Evolutionary conservation across 1,284 basidiomycete genomes (phyloP).

Genomic region (Boletus semigastroideus): DNA sequence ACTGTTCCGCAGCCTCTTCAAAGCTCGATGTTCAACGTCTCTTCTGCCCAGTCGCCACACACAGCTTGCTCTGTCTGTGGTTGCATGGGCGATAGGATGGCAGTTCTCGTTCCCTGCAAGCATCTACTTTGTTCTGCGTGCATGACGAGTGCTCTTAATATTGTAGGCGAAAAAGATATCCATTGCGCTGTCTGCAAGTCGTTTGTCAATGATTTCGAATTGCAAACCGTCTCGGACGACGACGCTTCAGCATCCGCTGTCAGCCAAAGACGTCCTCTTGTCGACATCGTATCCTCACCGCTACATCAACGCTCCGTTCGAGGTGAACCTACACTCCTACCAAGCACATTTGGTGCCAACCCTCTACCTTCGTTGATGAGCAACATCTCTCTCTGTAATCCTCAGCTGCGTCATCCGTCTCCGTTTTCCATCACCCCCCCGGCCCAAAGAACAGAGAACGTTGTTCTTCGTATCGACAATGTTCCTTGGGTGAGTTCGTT

Average conservation of each 20-base stretch:
- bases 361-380: slow-evolving; percentile 30
- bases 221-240: slow-evolving; percentile 35
- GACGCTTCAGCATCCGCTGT: slow-evolving; percentile 17
- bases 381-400: slow-evolving; percentile 18
- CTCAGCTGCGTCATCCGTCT: slow-evolving; percentile 13
- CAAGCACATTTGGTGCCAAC: slow-evolving; percentile 25
- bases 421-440: slow-evolving; percentile 13
- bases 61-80: slow-evolving; percentile 52
- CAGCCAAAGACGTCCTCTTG: slow-evolving; percentile 11
- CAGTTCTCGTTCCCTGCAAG: slow-evolving; percentile 66
- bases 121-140: slow-evolving; percentile 77
- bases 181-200: slow-evolving; percentile 72
- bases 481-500: slow-evolving; percentile 71
- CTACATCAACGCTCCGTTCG: slow-evolving; percentile 23
- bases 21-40: slow-evolving; percentile 24
- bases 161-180: slow-evolving; percentile 83
- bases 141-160: slow-evolving; percentile 78
- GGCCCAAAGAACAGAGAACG: slow-evolving; percentile 37
- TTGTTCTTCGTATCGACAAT: slow-evolving; percentile 78
- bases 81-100: slow-evolving; percentile 47
- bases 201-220: slow-evolving; percentile 66
- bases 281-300: slow-evolving; percentile 23
- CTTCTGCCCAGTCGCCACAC: slow-evolving; percentile 11
- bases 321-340: slow-evolving; percentile 18
- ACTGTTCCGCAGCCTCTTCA: slow-evolving; percentile 23